Evolutionary conservation across 164 flowering plant genomes (phyloP), one percentile per base, ranked within the genome.

Genomic region (Malania oleifera): DNA sequence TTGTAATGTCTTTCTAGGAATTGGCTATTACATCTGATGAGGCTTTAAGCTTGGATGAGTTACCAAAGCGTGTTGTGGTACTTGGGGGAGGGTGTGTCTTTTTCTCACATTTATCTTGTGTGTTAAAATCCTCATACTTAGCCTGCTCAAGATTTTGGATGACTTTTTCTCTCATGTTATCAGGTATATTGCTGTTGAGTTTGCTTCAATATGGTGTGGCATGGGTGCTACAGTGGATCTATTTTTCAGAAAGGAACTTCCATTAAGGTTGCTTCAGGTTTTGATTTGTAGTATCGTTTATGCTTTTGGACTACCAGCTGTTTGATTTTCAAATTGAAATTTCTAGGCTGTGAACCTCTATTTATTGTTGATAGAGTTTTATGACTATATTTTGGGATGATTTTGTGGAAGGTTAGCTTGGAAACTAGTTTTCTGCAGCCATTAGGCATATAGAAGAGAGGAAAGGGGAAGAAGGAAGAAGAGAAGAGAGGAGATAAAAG

Each of bases 131-230:
- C 4, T 29, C 52, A 47, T 48, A 12, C 28, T 50, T 62, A 2
- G 40, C 14, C 53, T 53, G 53, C 48, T 46, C 18, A 17, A 58
- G 44, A 39, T 50, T 48, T 31, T 7, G 37, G 1, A 13, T 52
- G 56, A 2, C 12, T 50, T 39, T 5, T 5, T 1, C 29, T 55
- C 41, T 48, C 63, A 24, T 69, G 11, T 58, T 25, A 24, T 69
- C 55, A 93, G 97, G 82, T 93, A 93, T 57, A 93, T 93, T 76
- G 92, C 99, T 47, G 91, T 93, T 68, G 99, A 93, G 70, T 93
- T 93, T 77, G 99, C 99, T 72, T 90, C 99, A 35, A 93, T 90
- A 61, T 93, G 99, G 99, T 71, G 84, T 56, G 99, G 99, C 49
- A 78, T 93, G 89, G 99, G 97, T 65, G 76, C 80, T 47, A 65